Conservation (phyloP, 2,329 filamentous ascomycete genomes). For the Calycina marina region DNA sequence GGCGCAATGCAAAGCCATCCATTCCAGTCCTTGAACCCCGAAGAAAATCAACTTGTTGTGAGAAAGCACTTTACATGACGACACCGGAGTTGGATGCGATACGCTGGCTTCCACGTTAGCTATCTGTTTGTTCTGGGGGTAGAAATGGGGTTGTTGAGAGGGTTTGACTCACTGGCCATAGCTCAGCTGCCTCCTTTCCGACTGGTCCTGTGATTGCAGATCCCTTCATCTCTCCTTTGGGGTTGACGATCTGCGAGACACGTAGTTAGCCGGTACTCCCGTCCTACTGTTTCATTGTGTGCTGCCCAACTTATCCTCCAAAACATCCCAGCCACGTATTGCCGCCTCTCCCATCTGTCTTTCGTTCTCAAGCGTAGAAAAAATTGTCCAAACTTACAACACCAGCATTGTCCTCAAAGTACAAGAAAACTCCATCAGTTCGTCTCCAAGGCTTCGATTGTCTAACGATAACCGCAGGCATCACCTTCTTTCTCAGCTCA, state of each 20-base stretch:
- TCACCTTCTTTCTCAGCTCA: constrained; percentile 99
- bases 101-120: constrained; percentile 48
- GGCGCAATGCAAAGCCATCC: constrained; percentile 12
- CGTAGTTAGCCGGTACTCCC: constrained; percentile 23
- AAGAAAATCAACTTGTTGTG: constrained; percentile 11
- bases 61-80: constrained; percentile 68
- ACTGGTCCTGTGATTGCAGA: constrained; percentile 98
- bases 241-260: constrained; percentile 77
- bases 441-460: constrained; percentile 99
- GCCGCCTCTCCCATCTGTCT: too few relatives aligned
- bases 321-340: neutral
- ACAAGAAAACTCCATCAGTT: constrained; percentile 95
- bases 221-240: constrained; percentile 99
- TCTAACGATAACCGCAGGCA: constrained; percentile 97
- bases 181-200: constrained; percentile 98
- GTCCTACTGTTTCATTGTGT: constrained; percentile 1
- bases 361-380: too few relatives aligned
- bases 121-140: constrained; percentile 21
- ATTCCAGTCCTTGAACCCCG: constrained; percentile 17
- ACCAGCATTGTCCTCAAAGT: constrained; percentile 99
- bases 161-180: constrained; percentile 73
- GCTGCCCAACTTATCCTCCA: neutral
- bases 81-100: constrained; percentile 99
- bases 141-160: neutral
- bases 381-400: constrained; percentile 51